Evolutionary conservation across 306 rosid species (phyloP).

Genomic region (Castanea mollissima): DNA sequence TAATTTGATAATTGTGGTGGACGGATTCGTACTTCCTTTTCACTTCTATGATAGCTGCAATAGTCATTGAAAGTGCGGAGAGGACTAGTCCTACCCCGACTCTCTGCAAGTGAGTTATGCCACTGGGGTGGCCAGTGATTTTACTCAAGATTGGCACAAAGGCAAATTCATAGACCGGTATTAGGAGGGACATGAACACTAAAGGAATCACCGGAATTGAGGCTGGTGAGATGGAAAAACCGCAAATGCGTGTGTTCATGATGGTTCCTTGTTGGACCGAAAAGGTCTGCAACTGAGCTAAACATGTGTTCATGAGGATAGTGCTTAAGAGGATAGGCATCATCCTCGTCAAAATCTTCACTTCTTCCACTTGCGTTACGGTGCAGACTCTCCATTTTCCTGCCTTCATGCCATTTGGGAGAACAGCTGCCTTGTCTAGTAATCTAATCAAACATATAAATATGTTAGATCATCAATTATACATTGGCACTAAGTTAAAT

Average conservation of each 20-base stretch:
- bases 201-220: constrained; percentile 59
- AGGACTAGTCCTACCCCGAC: constrained; percentile 57
- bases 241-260: constrained; percentile 39
- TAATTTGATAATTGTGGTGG: constrained; percentile 19
- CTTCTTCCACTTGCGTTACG: constrained; percentile 52
- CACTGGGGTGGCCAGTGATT: constrained; percentile 45
- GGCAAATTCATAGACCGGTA: constrained; percentile 44
- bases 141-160: constrained; percentile 41
- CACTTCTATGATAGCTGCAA: constrained; percentile 46
- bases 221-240: constrained; percentile 34
- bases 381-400: constrained; percentile 46
- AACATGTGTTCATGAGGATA: constrained; percentile 54
- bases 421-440: constrained; percentile 57
- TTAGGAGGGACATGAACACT: constrained; percentile 52
- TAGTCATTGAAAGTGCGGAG: constrained; percentile 49
- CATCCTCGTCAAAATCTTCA: constrained; percentile 63
- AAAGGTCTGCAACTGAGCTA: constrained; percentile 55
- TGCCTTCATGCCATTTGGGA: constrained; percentile 22
- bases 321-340: constrained; percentile 57
- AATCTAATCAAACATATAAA: constrained; percentile 26
- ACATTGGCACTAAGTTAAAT: neutral
- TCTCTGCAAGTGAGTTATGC: constrained; percentile 50
- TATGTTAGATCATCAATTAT: neutral
- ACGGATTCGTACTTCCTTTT: constrained; percentile 36
- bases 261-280: constrained; percentile 47